phyloP scores from a whole-genome alignment of 1,284 basidiomycete species.

The Kwoniella shivajii region DNA sequence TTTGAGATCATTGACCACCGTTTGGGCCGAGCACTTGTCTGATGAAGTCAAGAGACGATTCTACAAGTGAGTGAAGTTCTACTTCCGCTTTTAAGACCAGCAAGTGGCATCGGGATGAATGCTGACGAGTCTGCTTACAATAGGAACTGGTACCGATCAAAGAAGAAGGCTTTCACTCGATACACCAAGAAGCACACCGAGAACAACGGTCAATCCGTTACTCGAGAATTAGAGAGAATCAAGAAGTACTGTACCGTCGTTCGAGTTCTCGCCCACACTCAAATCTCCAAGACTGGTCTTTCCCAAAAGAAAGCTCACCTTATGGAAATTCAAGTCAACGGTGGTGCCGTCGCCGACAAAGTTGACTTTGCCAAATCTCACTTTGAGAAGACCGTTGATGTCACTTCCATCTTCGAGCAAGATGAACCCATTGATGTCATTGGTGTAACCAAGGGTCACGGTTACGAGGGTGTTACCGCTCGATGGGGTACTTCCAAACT shows the following conservation, averaged over 20 bases:
- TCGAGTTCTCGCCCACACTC: conserved; percentile 98
- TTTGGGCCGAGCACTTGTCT: conserved; percentile 67
- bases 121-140: too few species aligned
- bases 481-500: conserved; percentile 88
- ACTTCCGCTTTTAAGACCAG: too few species aligned
- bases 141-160: conserved; percentile 98
- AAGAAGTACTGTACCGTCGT: conserved; percentile 99
- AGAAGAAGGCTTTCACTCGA: conserved; percentile 99
- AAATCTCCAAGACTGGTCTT: conserved; percentile 96
- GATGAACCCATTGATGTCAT: conserved; percentile 97
- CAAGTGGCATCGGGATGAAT: too few species aligned
- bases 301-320: conserved; percentile 99
- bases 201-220: conserved; percentile 86
- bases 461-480: conserved; percentile 98
- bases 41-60: conserved; percentile 96
- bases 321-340: conserved; percentile 99
- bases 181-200: conserved; percentile 99
- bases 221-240: conserved; percentile 98
- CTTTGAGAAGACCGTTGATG: conserved; percentile 96
- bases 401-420: conserved; percentile 87
- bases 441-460: conserved; percentile 97
- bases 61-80: conserved; percentile 83
- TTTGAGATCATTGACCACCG: conserved; percentile 77
- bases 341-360: conserved; percentile 95
- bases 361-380: conserved; percentile 93